Evolutionary conservation across 1,284 basidiomycete genomes (phyloP).

Genomic region (Lentinula novae-zelandiae): DNA sequence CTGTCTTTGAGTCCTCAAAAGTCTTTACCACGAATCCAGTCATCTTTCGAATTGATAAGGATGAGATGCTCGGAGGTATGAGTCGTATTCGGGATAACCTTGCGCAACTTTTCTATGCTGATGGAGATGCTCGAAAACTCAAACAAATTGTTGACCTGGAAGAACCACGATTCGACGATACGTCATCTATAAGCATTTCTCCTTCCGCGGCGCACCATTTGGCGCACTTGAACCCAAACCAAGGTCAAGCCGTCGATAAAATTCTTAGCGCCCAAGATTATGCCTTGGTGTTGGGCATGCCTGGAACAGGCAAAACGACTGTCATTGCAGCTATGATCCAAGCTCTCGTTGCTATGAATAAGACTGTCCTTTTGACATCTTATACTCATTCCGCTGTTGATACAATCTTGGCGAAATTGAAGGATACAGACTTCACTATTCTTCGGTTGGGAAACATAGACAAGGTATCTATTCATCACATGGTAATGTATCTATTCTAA

Average conservation of each 20-base stretch:
- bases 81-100: constrained; percentile 87
- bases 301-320: constrained; percentile 97
- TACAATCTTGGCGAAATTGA: constrained; percentile 84
- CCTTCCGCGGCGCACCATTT: constrained; percentile 20
- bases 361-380: constrained; percentile 85
- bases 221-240: constrained; percentile 67
- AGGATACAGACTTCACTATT: constrained; percentile 66
- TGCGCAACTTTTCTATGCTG: constrained; percentile 83
- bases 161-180: constrained; percentile 57
- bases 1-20: constrained; percentile 18
- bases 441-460: constrained; percentile 88
- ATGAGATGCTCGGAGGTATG: constrained; percentile 88
- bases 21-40: constrained; percentile 23
- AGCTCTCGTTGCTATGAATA: constrained; percentile 74
- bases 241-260: constrained; percentile 69
- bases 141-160: constrained; percentile 81
- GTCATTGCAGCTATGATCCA: constrained; percentile 89
- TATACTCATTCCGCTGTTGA: constrained; percentile 99
- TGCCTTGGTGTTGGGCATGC: constrained; percentile 93
- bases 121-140: constrained; percentile 61
- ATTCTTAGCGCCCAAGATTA: constrained; percentile 86
- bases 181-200: constrained; percentile 22
- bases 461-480: constrained; percentile 58
- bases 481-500: not conserved
- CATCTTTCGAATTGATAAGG: constrained; percentile 89